Percentiles rank a stretch among this genome's conserved stretches.
Evolutionary conservation across 108 stramenopile species (phyloP).

Genomic region (Cyclotella choctawhatcheeana): DNA sequence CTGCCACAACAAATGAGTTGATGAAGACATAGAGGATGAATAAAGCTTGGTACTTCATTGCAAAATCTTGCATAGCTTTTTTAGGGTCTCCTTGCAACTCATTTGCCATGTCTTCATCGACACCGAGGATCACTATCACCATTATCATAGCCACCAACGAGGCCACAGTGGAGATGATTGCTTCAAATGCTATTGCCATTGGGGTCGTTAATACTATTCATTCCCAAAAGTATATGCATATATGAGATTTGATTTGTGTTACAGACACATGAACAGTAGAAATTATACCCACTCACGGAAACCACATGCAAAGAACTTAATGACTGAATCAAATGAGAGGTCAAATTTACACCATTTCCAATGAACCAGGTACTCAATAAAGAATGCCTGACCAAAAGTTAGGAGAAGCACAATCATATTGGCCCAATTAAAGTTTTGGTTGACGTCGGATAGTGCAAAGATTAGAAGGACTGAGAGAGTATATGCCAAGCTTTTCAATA

Average conservation of each 20-base stretch:
- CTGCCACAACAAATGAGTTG: slow-evolving; percentile 51
- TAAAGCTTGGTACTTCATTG: slow-evolving; percentile 29
- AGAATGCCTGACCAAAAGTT: slow-evolving; percentile 51
- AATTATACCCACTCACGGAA: too few relatives aligned
- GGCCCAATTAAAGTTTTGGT: slow-evolving; percentile 39
- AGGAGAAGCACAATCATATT: slow-evolving; percentile 46
- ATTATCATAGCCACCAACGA: slow-evolving; percentile 4
- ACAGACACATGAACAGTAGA: too few relatives aligned
- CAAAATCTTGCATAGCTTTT: slow-evolving; percentile 35
- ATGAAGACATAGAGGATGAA: slow-evolving; percentile 37
- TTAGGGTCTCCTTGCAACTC: slow-evolving; percentile 30
- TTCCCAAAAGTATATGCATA: too few relatives aligned
- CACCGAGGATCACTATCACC: slow-evolving; percentile 9
- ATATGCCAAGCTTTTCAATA: slow-evolving; percentile 34
- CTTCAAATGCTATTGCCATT: slow-evolving; percentile 48
- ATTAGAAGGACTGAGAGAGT: slow-evolving; percentile 27
- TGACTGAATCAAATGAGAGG: slow-evolving; percentile 52
- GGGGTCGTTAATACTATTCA: slow-evolving; percentile 49
- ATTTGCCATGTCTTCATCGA: slow-evolving; percentile 31
- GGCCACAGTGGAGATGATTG: slow-evolving; percentile 30
- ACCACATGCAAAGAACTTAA: slow-evolving; percentile 53
- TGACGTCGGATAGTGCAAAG: slow-evolving; percentile 43
- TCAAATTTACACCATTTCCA: slow-evolving; percentile 53
- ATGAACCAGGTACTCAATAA: slow-evolving; percentile 50
- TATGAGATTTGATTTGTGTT: too few relatives aligned